A percentile compares a stretch with the other conserved stretches of the same genome.
phyloP scores from a whole-genome alignment of 2,329 filamentous ascomycete species.

The Pseudogymnoascus sp. region DNA sequence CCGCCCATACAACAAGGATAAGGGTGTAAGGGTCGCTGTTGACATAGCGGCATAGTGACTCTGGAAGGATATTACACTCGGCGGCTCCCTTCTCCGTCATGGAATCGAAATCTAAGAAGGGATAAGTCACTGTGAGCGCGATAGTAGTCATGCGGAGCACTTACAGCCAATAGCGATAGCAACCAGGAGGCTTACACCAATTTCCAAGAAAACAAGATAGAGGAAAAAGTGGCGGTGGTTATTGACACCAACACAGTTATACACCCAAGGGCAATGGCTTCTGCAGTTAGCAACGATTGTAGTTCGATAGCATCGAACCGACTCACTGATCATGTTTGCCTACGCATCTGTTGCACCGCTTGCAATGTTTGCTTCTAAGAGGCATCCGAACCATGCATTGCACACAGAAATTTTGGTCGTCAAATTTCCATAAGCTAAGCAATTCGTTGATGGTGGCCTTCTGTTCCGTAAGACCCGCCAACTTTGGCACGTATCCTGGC shows the following conservation, averaged over 20 bases:
- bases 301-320: background rate
- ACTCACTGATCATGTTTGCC: conserved; percentile 94
- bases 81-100: conserved; percentile 46
- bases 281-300: conserved; percentile 20
- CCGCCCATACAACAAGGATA: conserved; percentile 69
- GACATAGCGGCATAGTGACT: conserved; percentile 64
- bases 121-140: conserved; percentile 23
- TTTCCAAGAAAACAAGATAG: conserved; percentile 71
- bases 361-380: conserved; percentile 91
- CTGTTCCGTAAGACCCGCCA: conserved; percentile 81
- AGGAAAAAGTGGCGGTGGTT: conserved; percentile 94
- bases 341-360: conserved; percentile 82
- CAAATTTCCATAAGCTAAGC: conserved; percentile 77
- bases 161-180: conserved; percentile 65
- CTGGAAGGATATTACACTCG: conserved; percentile 68
- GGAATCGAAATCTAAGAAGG: conserved; percentile 51
- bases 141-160: conserved; percentile 23
- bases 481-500: conserved; percentile 87
- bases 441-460: conserved; percentile 84
- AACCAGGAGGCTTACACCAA: conserved; percentile 67
- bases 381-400: conserved; percentile 91
- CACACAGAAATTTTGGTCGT: conserved; percentile 90
- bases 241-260: conserved; percentile 92
- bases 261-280: conserved; percentile 95
- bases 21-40: conserved; percentile 80